Base-by-base conservation (phyloP, 2,329 filamentous ascomycete species). In the Xylariaceae sp. region DNA sequence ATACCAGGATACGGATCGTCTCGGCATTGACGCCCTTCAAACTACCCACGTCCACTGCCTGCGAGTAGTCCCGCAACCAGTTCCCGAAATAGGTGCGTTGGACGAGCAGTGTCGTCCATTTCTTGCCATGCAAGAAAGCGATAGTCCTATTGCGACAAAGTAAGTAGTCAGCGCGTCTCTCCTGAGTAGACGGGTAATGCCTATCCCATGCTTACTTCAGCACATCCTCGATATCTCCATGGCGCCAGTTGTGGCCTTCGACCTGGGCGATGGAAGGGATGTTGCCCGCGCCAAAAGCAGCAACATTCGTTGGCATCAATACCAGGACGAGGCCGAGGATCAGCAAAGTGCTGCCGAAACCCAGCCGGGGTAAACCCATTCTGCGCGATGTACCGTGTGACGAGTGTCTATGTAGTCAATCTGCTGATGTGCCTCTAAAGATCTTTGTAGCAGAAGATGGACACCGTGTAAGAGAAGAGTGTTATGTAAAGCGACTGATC, bases 41-140 rank as follows among this genome's bases (percentile, higher is more conserved):
- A 44, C 82, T 87, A 34, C 84, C 84, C 9, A 89, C 81, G 55
- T 90, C 86, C 60, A 90, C 74, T 24, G 85, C 86, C 56, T 90
- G 85, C 9, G 83, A 88, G 60, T 92, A 92, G 65, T 90, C 86
- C 44, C 86, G 76, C 28, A 90, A 68, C 85, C 86, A 92, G 63
- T 92, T 92, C 41, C 86, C 85, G 67, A 90, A 90, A 64, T 88
- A 90, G 19, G 82, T 81, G 39, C 85, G 74, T 64, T 84, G 83
- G 37, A 90, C 73, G 65, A 85, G 77, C 70, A 85, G 81, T 11
- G 79, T 79, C 2, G 83, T 85, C 86, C 86, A 92, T 67, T 90
- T 90, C 59, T 88, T 86, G 41, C 85, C 85, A 47, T 83, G 74
- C 41, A 90, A 72, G 54, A 87, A 89, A 19, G 82, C 77, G 49